Evolutionary conservation across 345 rosid genomes (phyloP).

Genomic region (Mangifera indica): DNA sequence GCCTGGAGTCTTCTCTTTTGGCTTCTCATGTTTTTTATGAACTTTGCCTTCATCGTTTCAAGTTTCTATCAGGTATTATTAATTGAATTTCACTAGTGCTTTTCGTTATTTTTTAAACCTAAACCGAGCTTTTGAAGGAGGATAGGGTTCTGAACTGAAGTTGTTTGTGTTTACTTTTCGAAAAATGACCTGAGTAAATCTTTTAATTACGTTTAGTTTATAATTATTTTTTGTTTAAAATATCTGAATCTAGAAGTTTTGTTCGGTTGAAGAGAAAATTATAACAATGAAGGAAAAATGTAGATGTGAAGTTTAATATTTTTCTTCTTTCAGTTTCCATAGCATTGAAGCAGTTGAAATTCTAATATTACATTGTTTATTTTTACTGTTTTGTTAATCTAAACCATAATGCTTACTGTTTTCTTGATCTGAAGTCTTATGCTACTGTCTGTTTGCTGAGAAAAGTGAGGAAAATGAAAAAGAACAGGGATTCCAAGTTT

Average conservation of each 20-base stretch:
- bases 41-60: conserved; percentile 64
- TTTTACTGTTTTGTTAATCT: background rate
- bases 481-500: background rate
- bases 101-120: background rate
- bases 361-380: background rate
- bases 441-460: background rate
- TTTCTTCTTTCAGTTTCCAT: background rate
- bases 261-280: conserved; percentile 11
- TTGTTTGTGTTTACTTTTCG: background rate
- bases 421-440: background rate
- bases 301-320: background rate
- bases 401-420: background rate
- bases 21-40: conserved; percentile 52
- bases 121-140: background rate
- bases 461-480: background rate
- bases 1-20: conserved; percentile 34
- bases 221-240: background rate
- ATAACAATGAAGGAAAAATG: background rate
- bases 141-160: background rate
- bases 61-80: conserved; percentile 61
- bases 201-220: background rate
- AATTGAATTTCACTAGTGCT: background rate
- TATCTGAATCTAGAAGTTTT: background rate
- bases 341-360: background rate
- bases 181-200: background rate